Evolutionary conservation across 495 filamentous ascomycete species (phyloP), one percentile per base, ranked within the genome.

Genomic region (Aspergillus sclerotioniger): DNA sequence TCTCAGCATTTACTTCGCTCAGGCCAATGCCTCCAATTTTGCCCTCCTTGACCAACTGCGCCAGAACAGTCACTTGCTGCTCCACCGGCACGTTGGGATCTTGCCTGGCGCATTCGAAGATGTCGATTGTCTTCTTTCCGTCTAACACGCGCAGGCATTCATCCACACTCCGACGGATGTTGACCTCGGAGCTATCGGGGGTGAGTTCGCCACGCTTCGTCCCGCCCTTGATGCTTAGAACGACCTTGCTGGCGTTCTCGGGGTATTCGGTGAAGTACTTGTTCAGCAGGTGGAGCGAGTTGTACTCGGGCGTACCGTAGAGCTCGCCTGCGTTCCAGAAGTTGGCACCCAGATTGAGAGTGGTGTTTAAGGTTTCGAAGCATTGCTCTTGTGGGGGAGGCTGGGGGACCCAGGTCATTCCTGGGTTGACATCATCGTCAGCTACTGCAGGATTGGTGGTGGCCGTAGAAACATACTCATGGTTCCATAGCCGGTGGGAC

Each of bases 241-340:
- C 75, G 5, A 88, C 79, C 58, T 85, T 82, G 19, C 76, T 67
- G 7, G 84, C 83, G 50, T 86, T 81, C 60, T 85, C 78, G 0
- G 85, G 85, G 67, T 87, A 77, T 58, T 78, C 65, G 39, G 74
- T 72, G 65, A 87, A 88, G 66, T 88, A 89, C 39, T 77, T 71
- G 48, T 80, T 72, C 44, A 88, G 65, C 32, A 88, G 68, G 33
- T 81, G 77, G 32, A 87, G 60, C 3, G 78, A 82, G 77, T 93
- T 91, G 76, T 78, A 76, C 21, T 87, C 81, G 1, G 82, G 81
- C 0, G 84, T 77, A 46, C 90, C 90, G 72, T 95, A 95, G 64
- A 95, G 80, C 61, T 91, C 87, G 62, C 87, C 89, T 44, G 80
- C 90, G 66, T 92, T 92, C 89, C 89, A 93, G 71, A 90, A 84